phyloP scores from a whole-genome alignment of 2,329 filamentous ascomycete species.

The Aspergillus intermedius region DNA sequence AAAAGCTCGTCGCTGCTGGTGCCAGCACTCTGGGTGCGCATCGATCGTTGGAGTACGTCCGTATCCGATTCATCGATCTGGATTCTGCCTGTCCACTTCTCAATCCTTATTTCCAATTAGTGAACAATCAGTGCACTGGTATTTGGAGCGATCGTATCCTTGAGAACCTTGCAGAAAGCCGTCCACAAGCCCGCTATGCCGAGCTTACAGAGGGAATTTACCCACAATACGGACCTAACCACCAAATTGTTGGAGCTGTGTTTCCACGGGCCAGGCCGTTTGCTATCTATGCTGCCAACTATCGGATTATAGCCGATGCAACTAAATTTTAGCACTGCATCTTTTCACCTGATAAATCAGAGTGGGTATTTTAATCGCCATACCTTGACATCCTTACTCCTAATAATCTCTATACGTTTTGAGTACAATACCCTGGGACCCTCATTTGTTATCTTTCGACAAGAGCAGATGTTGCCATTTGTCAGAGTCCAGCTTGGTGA shows the following conservation, averaged over 20 bases:
- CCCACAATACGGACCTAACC: slow-evolving; percentile 25
- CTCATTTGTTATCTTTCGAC: not conserved
- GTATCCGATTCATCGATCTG: slow-evolving; percentile 69
- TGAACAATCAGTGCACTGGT: slow-evolving; percentile 56
- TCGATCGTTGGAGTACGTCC: slow-evolving; percentile 55
- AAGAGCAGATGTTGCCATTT: not conserved
- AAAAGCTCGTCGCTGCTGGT: slow-evolving; percentile 59
- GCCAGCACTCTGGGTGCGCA: slow-evolving; percentile 56
- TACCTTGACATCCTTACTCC: not conserved
- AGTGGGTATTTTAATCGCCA: not conserved
- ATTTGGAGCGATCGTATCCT: slow-evolving; percentile 67
- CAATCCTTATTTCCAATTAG: slow-evolving; percentile 65
- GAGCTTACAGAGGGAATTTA: slow-evolving; percentile 61
- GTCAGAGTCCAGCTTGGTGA: not conserved
- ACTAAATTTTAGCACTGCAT: slow-evolving; percentile 18
- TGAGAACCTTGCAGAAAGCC: slow-evolving; percentile 51
- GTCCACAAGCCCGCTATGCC: slow-evolving; percentile 54
- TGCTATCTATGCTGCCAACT: slow-evolving; percentile 35
- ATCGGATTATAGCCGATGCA: slow-evolving; percentile 36
- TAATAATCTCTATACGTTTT: not conserved
- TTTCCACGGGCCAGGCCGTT: slow-evolving; percentile 34
- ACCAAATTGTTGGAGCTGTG: slow-evolving; percentile 27
- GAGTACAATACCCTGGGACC: not conserved
- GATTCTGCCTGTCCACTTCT: slow-evolving; percentile 64
- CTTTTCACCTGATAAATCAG: not conserved